Evolutionary conservation across 2,329 filamentous ascomycete species (phyloP).

Genomic region (Niveomyces coronatus): DNA sequence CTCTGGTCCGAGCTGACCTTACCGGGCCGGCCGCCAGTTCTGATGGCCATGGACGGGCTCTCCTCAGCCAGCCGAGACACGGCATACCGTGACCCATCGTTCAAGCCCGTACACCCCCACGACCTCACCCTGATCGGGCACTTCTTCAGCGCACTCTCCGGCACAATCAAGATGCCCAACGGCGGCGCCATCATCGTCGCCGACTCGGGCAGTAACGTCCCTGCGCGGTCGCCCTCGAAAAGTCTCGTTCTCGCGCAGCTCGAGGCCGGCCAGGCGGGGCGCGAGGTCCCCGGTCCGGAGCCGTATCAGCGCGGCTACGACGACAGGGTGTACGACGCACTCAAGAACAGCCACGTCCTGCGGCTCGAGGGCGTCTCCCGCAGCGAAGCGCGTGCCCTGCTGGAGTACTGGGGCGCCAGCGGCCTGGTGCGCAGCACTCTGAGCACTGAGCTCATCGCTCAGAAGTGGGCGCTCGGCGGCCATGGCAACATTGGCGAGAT

Average conservation of each 20-base stretch:
- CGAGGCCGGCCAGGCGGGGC: constrained; percentile 31
- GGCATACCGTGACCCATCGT: constrained; percentile 62
- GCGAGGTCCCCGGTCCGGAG: constrained; percentile 32
- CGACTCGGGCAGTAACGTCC: constrained; percentile 59
- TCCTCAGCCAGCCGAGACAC: constrained; percentile 71
- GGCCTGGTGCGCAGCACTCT: constrained; percentile 65
- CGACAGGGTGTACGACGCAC: constrained; percentile 40
- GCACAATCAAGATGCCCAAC: constrained; percentile 47
- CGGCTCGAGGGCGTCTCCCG: constrained; percentile 60
- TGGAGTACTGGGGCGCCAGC: constrained; percentile 91
- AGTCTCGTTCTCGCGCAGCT: constrained; percentile 54
- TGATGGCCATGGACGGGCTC: constrained; percentile 71
- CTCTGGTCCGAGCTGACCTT: constrained; percentile 67
- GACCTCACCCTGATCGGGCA: constrained; percentile 67
- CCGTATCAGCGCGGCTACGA: constrained; percentile 49
- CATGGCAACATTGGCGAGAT: constrained; percentile 79
- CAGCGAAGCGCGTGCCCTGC: constrained; percentile 63
- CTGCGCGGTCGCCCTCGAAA: constrained; percentile 51
- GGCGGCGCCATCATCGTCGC: constrained; percentile 72
- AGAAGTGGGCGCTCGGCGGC: constrained; percentile 77
- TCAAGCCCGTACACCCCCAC: constrained; percentile 72
- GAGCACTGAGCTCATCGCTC: constrained; percentile 59
- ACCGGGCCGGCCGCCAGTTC: constrained; percentile 45
- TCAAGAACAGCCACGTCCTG: constrained; percentile 41
- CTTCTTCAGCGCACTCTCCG: constrained; percentile 63